These are phyloP conservation scores for Kodamaea arcana DNA, from an alignment of 1,139 yeast genomes.

Conservation along the genomic window DNA sequence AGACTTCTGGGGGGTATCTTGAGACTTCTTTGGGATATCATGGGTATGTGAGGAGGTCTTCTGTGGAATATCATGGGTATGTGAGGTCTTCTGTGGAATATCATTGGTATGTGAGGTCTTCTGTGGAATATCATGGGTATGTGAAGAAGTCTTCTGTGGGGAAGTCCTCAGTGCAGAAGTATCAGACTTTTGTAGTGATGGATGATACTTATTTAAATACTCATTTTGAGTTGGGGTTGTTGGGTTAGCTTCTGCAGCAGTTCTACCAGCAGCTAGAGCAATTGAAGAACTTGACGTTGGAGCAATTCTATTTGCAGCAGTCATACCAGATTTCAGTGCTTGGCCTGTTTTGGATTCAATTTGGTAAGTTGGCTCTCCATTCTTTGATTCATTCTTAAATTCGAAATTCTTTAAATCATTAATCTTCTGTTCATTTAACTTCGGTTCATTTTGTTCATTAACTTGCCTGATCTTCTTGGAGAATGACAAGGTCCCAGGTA, in stretches of 20 bases:
- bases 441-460: no score
- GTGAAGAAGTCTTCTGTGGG: neutral
- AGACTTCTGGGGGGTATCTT: no score
- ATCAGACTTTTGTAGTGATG: neutral
- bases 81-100: neutral
- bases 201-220: neutral
- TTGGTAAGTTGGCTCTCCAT: neutral
- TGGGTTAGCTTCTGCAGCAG: constrained; percentile 3
- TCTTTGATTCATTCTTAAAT: neutral
- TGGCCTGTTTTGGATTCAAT: neutral
- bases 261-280: constrained; percentile 7
- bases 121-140: no score
- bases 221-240: neutral
- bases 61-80: no score
- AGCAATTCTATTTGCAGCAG: neutral
- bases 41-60: neutral
- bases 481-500: neutral
- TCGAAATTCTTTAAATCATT: no score
- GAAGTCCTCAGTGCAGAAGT: neutral
- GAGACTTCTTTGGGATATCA: no score
- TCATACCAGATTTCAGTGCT: neutral
- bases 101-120: neutral
- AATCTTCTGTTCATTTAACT: no score
- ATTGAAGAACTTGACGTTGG: constrained; percentile 2
- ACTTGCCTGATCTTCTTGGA: neutral